Percentiles rank a stretch among this genome's conserved stretches.
Evolutionary conservation across 768 basidiomycete genomes (phyloP).

Genomic region (Trametes elegans): DNA sequence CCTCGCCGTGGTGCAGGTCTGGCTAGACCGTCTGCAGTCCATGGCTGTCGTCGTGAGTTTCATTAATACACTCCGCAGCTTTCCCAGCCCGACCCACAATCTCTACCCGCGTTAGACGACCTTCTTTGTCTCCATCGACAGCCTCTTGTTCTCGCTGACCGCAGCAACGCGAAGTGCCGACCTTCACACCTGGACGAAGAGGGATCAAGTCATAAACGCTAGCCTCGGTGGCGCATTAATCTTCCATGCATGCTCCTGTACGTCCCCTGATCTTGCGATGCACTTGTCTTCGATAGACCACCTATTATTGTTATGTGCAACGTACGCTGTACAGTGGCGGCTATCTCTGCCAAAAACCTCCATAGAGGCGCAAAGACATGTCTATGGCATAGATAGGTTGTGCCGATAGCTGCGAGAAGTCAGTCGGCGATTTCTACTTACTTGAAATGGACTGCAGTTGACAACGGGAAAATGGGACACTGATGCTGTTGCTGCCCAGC

Average conservation of each 20-base stretch:
- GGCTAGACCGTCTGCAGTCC: constrained; percentile 60
- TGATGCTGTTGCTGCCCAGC: constrained; percentile 26
- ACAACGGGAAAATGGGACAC: no score
- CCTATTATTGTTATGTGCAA: no score
- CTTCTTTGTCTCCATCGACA: constrained; percentile 61
- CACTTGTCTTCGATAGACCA: no score
- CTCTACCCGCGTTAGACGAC: constrained; percentile 43
- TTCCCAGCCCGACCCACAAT: neutral
- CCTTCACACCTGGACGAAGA: constrained; percentile 16
- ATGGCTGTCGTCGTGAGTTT: constrained; percentile 54
- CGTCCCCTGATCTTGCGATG: constrained; percentile 11
- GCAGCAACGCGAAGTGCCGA: constrained; percentile 26
- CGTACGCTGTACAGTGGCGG: no score
- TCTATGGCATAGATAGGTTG: no score
- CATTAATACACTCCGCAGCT: neutral
- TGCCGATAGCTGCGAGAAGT: no score
- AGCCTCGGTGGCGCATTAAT: constrained; percentile 21
- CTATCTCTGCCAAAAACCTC: no score
- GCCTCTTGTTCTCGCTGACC: constrained; percentile 41
- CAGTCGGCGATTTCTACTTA: no score
- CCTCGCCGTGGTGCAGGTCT: constrained; percentile 44
- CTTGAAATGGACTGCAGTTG: no score
- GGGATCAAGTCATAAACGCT: constrained; percentile 19
- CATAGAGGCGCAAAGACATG: no score
- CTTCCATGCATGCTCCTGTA: constrained; percentile 52